Evolutionary conservation across 495 filamentous ascomycete species (phyloP), one percentile per base, ranked within the genome.

Genomic region (Trichocladium antarcticum): DNA sequence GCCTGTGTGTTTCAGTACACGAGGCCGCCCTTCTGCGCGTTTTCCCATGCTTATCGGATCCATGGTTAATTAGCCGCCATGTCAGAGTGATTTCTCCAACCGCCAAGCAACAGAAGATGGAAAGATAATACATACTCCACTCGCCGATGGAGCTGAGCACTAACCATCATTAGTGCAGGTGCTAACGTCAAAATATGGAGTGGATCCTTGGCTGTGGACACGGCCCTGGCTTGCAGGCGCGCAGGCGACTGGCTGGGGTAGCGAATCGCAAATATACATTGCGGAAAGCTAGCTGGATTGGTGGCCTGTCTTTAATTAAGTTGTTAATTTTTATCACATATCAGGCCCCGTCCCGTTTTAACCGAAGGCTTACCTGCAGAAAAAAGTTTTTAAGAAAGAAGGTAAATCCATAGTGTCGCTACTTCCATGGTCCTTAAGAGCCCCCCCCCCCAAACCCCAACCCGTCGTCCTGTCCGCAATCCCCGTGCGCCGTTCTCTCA

Each of bases 291-390:
- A 55, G 37, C 54, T 49, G 40, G 52, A 58, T 64, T 53, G 37
- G 61, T 51, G 21, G 45, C 43, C 43, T 49, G 37, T 29, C 21
- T 43, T 61, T 58, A 55, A 58, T 62, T 48, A 60, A 54, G 15
- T 48, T 50, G 40, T 47, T 56, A 49, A 58, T 52, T 54, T n/a
- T 56, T 58, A 55, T 60, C 55, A 60, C 56, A 50, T n/a, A 50
- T 53, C 45, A 54, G 34, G 37, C 17, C 27, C 37, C 5, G 43
- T 45, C 41, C 44, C 36, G 21, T 31, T 58, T 62, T 60, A 64
- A 60, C 55, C 59, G 59, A 58, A 54, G 31, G 31, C 31, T 32
- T 10, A 32, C 31, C 31, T 32, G 21, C 27, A 42, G 47, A 49
- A 50, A 38, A 53, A 54, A 49, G 35, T 31, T 48, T 60, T 42